Base-by-base conservation (phyloP, 345 rosid species). In the Trapa bicornis region DNA sequence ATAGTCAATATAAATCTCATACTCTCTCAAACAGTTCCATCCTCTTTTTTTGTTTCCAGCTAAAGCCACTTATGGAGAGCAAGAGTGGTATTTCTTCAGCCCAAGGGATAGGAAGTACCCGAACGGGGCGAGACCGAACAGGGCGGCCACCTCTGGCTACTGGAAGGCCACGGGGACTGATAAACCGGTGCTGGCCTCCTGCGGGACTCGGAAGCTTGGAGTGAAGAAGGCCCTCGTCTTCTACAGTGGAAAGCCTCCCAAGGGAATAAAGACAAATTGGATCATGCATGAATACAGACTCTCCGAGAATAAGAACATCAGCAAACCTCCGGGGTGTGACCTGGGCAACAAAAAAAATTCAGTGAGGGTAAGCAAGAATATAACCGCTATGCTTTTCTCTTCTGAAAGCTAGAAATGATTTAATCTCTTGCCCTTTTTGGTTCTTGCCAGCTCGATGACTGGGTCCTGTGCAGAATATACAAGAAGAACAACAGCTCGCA, bases 121-220 rank as follows among this genome's bases (percentile, higher is more conserved):
- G 57, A 94, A 94, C 62, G 97, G 99, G 42, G 97, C 92, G 35
- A 78, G 99, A 78, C 99, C 99, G 3, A 94, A 94, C 79, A 62
- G 97, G 74, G 99, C 96, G 0, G 97, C 99, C 0, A 91, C 96
- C 12, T 91, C 99, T 0, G 99, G 99, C 43, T 94, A 94, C 69
- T 94, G 99, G 99, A 94, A 94, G 81, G 99, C 99, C 0, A 94
- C 99, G 0, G 99, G 99, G 52, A 94, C 96, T 1, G 99, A 94
- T 73, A 94, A 94, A 80, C 97, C 99, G 38, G 88, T 94, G 12
- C 53, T 91, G 62, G 77, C 86, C 11, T 78, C 88, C 1, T 80
- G 79, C 0, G 96, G 90, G 12, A 80, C 69, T 47, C 86, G 81
- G 58, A 94, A 85, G 61, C 87, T 94, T n/a, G 97, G 99, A 1